Evolutionary conservation across 345 rosid genomes (phyloP).

Genomic region (Streptanthus diversifolius): DNA sequence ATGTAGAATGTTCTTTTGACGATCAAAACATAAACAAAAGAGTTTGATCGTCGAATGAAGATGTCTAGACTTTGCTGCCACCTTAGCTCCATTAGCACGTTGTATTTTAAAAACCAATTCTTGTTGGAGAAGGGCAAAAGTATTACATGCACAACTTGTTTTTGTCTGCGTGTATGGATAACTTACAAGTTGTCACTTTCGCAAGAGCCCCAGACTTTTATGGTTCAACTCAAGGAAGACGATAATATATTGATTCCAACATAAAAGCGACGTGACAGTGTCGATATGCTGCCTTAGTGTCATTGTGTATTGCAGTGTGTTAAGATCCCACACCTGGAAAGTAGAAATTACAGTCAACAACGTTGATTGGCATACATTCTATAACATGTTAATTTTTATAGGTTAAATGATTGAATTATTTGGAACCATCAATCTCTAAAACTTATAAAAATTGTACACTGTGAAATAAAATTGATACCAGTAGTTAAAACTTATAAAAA

Average conservation of each 20-base stretch:
- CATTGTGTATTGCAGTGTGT: conserved; percentile 32
- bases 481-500: neutral
- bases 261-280: conserved; percentile 46
- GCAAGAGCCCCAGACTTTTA: conserved; percentile 46
- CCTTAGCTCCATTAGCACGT: neutral
- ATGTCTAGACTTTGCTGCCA: neutral
- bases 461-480: neutral
- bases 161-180: conserved; percentile 33
- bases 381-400: neutral
- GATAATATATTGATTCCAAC: conserved; percentile 49
- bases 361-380: neutral
- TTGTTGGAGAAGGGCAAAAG: neutral
- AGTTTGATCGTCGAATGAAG: neutral
- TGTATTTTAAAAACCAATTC: neutral
- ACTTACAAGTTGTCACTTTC: conserved; percentile 32
- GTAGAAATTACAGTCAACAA: neutral
- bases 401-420: conserved; percentile 19
- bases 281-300: conserved; percentile 44
- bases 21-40: neutral
- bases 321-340: conserved; percentile 49
- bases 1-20: neutral
- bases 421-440: no score
- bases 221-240: conserved; percentile 47
- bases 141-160: conserved; percentile 14
- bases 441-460: no score